Evolutionary conservation across 2,329 filamentous ascomycete genomes (phyloP), one percentile per base, ranked within the genome.

Genomic region (Rhynchosporium secalis): DNA sequence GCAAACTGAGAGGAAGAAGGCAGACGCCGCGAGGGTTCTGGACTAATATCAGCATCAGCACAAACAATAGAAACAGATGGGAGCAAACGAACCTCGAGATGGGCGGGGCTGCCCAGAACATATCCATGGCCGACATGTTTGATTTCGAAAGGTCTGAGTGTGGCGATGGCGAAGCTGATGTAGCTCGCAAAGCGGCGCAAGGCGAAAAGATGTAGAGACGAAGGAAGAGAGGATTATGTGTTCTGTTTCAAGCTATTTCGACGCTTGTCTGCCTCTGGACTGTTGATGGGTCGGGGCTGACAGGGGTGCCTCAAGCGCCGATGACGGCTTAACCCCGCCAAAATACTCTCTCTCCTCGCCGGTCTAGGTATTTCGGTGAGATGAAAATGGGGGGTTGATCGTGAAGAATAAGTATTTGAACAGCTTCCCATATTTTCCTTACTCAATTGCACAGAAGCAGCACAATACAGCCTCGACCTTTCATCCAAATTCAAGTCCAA

Each of bases 91-190:
- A 89, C 87, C 87, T 85, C 62, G 84, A 80, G 69, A 90, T 83
- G 61, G 86, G 86, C 72, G 87, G 87, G 70, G 84, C 81, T 69
- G 81, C 79, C 83, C 84, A 87, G 74, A 87, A 88, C 66, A 79
- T 78, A 76, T 87, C 85, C 81, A 86, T 84, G 61, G 70, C 69
- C 72, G 72, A 74, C 72, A 72, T 73, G 58, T 62, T 69, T 62
- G 63, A 31, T 62, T 58, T 61, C 6, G 28, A 45, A 43, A 38
- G 46, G 54, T 36, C 56, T 40, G 36, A 56, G 33, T 63, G 48
- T 20, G 20, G 20, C 52, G 54, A 60, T 43, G 55, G 65, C 58
- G 61, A 67, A 65, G 66, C 60, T 66, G 56, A 54, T 28, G 43
- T 62, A 66, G 60, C 61, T 65, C 52, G 61, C 54, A 36, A 55